These are phyloP conservation scores for Eucalyptus paniculata DNA, from an alignment of 345 rosid species.

Conservation along the genomic window DNA sequence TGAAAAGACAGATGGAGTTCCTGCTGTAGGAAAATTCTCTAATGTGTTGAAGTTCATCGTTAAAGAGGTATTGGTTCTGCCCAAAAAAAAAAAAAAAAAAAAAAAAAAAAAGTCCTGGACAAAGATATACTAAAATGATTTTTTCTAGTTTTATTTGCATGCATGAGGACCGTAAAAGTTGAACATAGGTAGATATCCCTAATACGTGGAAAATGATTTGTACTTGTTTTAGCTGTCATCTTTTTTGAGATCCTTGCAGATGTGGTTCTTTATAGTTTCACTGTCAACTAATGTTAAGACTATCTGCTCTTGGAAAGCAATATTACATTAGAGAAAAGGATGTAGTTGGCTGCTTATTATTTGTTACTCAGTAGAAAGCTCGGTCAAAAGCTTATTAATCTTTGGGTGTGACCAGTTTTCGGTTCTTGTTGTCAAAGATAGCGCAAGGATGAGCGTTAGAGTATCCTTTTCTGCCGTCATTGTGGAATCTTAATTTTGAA, in stretches of 20 bases:
- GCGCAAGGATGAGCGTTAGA: not conserved
- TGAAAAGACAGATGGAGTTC: slow-evolving; percentile 69
- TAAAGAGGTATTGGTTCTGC: slow-evolving; percentile 51
- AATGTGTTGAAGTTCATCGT: slow-evolving; percentile 80
- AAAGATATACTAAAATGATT: not conserved
- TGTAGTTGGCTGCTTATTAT: not conserved
- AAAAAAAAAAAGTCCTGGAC: not conserved
- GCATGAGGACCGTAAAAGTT: not conserved
- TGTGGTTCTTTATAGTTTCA: not conserved
- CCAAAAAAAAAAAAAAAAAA: not conserved
- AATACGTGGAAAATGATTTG: not conserved
- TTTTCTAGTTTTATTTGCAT: not conserved
- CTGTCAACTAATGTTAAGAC: not conserved
- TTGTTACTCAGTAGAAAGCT: not conserved
- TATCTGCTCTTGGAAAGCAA: not conserved
- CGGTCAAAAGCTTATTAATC: not conserved
- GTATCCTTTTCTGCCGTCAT: not conserved
- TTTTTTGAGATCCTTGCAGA: not conserved
- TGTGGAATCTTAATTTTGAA: not conserved
- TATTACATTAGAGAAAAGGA: not conserved
- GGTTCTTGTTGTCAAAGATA: not conserved
- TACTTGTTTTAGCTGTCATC: not conserved
- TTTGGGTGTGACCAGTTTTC: not conserved
- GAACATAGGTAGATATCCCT: not conserved
- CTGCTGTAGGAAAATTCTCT: slow-evolving; percentile 81